Percentiles rank a stretch among this genome's conserved stretches.
Conservation (phyloP, 768 basidiomycete genomes). For the Dacryopinax primogenitus region DNA sequence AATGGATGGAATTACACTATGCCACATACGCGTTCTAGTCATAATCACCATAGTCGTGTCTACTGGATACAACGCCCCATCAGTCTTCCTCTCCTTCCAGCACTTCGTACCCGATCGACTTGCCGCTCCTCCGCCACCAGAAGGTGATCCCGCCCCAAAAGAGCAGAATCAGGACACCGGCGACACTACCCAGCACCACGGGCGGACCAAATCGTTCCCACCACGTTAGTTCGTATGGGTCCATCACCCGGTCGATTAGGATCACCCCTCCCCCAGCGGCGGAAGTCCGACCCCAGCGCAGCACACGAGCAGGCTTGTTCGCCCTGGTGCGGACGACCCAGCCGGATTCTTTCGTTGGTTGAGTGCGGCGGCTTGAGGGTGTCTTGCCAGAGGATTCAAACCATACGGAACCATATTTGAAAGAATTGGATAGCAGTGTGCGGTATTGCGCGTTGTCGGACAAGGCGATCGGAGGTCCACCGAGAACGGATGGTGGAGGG, state of each 20-base stretch:
- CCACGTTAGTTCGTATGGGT: constrained; percentile 81
- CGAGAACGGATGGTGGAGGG: constrained; percentile 16
- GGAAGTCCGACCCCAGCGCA: constrained; percentile 66
- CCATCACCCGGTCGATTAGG: constrained; percentile 66
- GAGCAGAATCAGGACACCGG: constrained; percentile 45
- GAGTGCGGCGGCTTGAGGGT: background rate
- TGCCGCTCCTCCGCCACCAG: constrained; percentile 61
- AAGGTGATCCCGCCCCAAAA: constrained; percentile 63
- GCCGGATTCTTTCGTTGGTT: background rate
- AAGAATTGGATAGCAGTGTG: constrained; percentile 41
- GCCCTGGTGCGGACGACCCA: background rate
- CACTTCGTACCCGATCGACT: constrained; percentile 83
- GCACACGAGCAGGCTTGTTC: constrained; percentile 26
- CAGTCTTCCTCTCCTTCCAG: constrained; percentile 44
- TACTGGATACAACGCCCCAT: background rate
- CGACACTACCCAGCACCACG: constrained; percentile 44
- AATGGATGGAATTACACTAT: background rate
- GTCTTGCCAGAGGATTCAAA: background rate
- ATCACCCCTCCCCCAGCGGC: constrained; percentile 65
- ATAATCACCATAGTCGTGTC: background rate
- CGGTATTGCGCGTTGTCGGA: constrained; percentile 53
- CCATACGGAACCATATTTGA: background rate
- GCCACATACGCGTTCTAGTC: background rate
- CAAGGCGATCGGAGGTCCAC: constrained; percentile 7
- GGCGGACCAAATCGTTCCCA: constrained; percentile 67